Evolutionary conservation across 306 rosid genomes (phyloP), one percentile per base, ranked within the genome.

Genomic region (Prosopis cineraria): DNA sequence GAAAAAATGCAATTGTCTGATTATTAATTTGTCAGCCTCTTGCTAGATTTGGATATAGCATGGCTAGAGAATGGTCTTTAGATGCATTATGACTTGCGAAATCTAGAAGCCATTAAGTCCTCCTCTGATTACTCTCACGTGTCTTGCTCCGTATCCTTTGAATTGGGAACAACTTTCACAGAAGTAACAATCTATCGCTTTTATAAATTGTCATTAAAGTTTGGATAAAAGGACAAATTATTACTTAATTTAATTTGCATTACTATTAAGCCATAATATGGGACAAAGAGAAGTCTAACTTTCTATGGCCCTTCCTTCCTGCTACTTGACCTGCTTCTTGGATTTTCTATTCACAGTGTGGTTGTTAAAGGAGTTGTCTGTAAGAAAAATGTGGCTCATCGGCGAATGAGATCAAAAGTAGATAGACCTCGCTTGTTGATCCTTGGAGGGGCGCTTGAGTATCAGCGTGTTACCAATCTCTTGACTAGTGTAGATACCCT

Each of bases 381-480:
- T 79, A 88, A 88, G 87, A 90, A 88, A 87, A 90, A 88, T 63
- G 90, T 90, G 52, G 72, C 72, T 67, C 72, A 67, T 67, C 52
- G 52, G 72, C 72, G 72, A 67, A 67, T 67, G 72, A 69, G 78
- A 13, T 80, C 89, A 62, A 87, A 79, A 77, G 70, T 81, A 58
- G 79, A 84, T 62, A 90, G 75, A 68, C 83, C 95, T 43, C 91
- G 89, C 37, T 24, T 90, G 41, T 78, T 90, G 79, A 80, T 90
- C 70, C 92, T 90, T 77, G 88, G 89, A 63, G 95, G 92, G 40
- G 95, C 95, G 79, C 90, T 90, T 60, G 95, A 90, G 83, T 90
- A 90, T 87, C 94, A 90, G 85, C 84, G 90, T 41, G 89, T 90
- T 34, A 70, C 92, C 63, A 86, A 81, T 68, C 87, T 44, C 81